These are phyloP conservation scores for Spencermartinsiella europaea DNA, from an alignment of 805 yeast species.

Conservation along the genomic window DNA sequence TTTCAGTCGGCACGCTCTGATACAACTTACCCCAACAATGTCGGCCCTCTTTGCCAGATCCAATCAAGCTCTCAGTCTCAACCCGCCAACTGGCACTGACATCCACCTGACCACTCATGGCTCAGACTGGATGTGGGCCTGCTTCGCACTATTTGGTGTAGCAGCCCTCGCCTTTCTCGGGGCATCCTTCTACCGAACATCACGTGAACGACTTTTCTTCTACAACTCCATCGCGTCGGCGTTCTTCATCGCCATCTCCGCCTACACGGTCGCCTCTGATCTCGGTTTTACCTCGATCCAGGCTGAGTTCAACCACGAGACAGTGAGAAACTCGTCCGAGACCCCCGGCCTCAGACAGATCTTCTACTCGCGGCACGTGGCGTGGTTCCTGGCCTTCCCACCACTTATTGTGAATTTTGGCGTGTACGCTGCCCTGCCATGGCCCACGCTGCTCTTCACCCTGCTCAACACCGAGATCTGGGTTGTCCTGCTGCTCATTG, in stretches of 20 bases:
- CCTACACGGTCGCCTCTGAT: constrained; percentile 53
- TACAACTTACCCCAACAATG: too few species aligned
- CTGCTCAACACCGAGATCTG: constrained; percentile 40
- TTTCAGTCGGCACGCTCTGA: too few species aligned
- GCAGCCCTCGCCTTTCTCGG: constrained; percentile 32
- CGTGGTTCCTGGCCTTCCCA: constrained; percentile 55
- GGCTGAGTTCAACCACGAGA: constrained; percentile 47
- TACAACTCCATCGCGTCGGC: constrained; percentile 39
- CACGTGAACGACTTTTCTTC: constrained; percentile 34
- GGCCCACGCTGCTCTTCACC: constrained; percentile 32
- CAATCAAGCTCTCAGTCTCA: constrained; percentile 33
- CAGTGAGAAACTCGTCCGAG: constrained; percentile 25
- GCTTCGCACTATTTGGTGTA: constrained; percentile 43
- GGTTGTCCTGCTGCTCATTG: constrained; percentile 53
- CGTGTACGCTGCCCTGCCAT: constrained; percentile 29
- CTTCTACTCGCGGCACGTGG: constrained; percentile 52
- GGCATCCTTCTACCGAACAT: constrained; percentile 24
- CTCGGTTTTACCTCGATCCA: constrained; percentile 48
- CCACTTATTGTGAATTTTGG: constrained; percentile 35
- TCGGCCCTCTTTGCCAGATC: background rate
- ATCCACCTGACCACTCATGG: constrained; percentile 53
- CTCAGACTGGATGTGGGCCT: constrained; percentile 67
- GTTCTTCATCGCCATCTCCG: constrained; percentile 42
- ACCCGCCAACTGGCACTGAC: constrained; percentile 43
- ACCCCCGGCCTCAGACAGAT: constrained; percentile 43